Base-by-base conservation (phyloP, 2,329 filamentous ascomycete genomes). In the Fusarium pseudoanthophilum region DNA sequence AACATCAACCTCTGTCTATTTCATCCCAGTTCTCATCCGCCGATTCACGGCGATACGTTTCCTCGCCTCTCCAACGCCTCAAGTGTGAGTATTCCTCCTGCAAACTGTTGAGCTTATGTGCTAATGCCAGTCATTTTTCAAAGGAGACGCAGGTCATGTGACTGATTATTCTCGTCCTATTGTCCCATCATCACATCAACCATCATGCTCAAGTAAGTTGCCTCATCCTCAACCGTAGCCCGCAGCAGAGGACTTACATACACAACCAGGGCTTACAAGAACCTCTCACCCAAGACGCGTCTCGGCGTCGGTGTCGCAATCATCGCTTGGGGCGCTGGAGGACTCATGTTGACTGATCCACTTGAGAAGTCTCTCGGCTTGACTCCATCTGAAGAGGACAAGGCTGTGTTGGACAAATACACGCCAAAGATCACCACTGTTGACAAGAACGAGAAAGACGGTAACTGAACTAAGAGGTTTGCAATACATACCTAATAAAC, bases 321-420 rank as follows among this genome's bases (percentile, higher is more conserved):
- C 74, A 90, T 97, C 78, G 89, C 89, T 39, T 97, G 94, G 89
- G 94, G 93, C 20, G 84, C 86, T 45, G 84, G 90, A 45, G 95
- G 94, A 21, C 86, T 96, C n/a, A 91, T 92, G 79, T 79, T 93
- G 24, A 90, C 92, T 10, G 92, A 95, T 79, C 86, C 87, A 64
- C 90, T 92, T 21, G 95, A 95, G 82, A 88, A 92, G 79, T 90
- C 87, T 46, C 87, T 95, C 69, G 93, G 92, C 11, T 88, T 94
- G 81, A 90, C 88, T 43, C 89, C 95, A 4, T 92, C 90, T 2
- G 90, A 93, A 70, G 86, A 92, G 78, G 94, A 97, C 79, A 91
- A 90, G 80, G 89, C 90, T 67, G 88, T 88, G 18, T 81, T 97
- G 71, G 86, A 89, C 55, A 86, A 86, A 56, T 82, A 88, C 52